Evolutionary conservation across 495 filamentous ascomycete genomes (phyloP).

Genomic region (Echria macrotheca): DNA sequence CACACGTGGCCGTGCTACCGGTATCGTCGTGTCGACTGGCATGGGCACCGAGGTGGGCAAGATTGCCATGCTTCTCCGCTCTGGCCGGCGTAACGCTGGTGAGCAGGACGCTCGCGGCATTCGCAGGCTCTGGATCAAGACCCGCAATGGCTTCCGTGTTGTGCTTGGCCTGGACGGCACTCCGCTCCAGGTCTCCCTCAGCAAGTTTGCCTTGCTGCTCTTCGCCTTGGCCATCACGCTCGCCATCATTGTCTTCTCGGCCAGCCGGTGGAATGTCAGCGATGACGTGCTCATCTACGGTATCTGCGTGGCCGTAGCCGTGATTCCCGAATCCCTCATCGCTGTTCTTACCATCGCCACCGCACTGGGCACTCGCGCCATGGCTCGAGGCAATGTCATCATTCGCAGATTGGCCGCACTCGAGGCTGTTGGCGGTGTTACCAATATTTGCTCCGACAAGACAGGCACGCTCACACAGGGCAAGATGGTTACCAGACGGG

Average conservation of each 20-base stretch:
- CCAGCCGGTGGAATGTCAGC: slow-evolving; percentile 61
- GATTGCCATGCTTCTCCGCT: slow-evolving; percentile 63
- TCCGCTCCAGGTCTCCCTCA: slow-evolving; percentile 70
- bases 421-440: slow-evolving; percentile 78
- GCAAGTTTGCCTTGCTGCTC: slow-evolving; percentile 67
- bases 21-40: slow-evolving; percentile 61
- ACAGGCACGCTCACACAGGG: slow-evolving; percentile 78
- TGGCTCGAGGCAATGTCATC: slow-evolving; percentile 72
- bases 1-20: slow-evolving; percentile 59
- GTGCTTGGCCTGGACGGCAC: slow-evolving; percentile 67
- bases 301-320: slow-evolving; percentile 65
- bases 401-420: slow-evolving; percentile 69
- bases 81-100: slow-evolving; percentile 45
- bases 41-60: slow-evolving; percentile 80
- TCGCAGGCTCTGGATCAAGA: slow-evolving; percentile 5
- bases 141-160: slow-evolving; percentile 18
- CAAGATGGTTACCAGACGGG: slow-evolving; percentile 68
- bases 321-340: slow-evolving; percentile 65
- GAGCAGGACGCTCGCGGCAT: slow-evolving; percentile 41
- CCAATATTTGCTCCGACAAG: slow-evolving; percentile 86
- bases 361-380: slow-evolving; percentile 68
- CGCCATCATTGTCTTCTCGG: slow-evolving; percentile 75
- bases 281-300: slow-evolving; percentile 77
- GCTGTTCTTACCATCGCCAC: slow-evolving; percentile 69
- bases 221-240: slow-evolving; percentile 68